Evolutionary conservation across 2,329 filamentous ascomycete genomes (phyloP), one percentile per base, ranked within the genome.

Genomic region (Diaporthe helianthi): DNA sequence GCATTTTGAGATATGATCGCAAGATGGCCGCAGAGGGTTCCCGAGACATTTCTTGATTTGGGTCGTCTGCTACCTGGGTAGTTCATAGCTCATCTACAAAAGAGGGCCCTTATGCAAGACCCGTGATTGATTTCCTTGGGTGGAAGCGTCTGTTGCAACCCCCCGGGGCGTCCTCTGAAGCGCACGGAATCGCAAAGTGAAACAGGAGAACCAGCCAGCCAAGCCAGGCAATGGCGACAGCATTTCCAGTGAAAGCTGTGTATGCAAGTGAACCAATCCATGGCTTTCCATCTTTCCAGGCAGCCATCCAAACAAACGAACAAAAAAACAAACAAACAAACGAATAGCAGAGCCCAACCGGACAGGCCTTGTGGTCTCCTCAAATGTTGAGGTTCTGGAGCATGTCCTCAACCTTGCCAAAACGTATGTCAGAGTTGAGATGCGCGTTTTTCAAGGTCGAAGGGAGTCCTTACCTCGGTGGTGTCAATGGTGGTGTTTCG

Each of bases 1-100:
- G 79, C 38, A 76, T 83, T 36, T 67, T 83, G 68, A 75, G 79
- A 70, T 83, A 80, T 72, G 81, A 83, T 72, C 72, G 33, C 6
- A 31, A 33, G 31, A 67, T 54, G 65, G 65, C 69, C 17, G 3
- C 24, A 7, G 36, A 38, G 26, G 4, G 22, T n/a, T 26, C 3
- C 26, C 26, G 10, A 47, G 13, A 58, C 26, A 9, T 47, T 38
- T 22, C 17, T 10, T 51, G 22, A 41, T n/a, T 41, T 61, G 22
- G 3, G 3, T 31, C 19, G 13, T 26, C 4, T 41, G 2, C 36
- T n/a, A n/a, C n/a, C n/a, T n/a, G n/a, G n/a, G n/a, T n/a, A n/a
- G 22, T 7, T 17, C 9, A 58, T 17, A 29, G n/a, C 17, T n/a
- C 33, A 10, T 26, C 4, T 24, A 41, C 24, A 1, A 29, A 29